phyloP scores from a whole-genome alignment of 139 green algal genomes.

The Yamagishiella unicocca region DNA sequence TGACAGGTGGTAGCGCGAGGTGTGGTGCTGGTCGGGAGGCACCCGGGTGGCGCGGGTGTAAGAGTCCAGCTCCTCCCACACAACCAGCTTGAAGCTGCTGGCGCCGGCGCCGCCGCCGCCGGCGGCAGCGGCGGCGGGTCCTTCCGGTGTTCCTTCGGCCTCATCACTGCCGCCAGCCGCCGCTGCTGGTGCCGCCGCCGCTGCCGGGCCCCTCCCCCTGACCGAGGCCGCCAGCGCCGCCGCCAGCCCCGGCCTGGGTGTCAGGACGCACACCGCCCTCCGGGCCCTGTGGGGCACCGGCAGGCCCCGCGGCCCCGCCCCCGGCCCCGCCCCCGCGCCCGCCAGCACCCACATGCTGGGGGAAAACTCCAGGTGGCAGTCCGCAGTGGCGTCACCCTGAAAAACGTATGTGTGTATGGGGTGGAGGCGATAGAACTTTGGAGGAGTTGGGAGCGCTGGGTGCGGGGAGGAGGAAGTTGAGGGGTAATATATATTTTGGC shows the following conservation, averaged over 20 bases:
- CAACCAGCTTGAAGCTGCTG: neutral
- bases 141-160: neutral
- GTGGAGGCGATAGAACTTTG: too few relatives aligned
- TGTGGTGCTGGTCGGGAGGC: too few relatives aligned
- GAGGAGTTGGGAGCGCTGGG: too few relatives aligned
- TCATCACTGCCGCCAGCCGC: neutral
- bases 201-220: too few relatives aligned
- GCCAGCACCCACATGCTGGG: neutral
- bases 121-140: neutral
- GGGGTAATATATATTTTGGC: too few relatives aligned
- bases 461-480: too few relatives aligned
- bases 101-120: neutral
- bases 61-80: slow-evolving; percentile 6
- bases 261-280: neutral
- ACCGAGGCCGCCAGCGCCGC: neutral
- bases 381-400: neutral
- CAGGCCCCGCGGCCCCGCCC: neutral
- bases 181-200: neutral
- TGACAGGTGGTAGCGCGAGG: too few relatives aligned
- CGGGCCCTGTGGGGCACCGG: neutral
- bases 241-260: neutral
- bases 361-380: neutral
- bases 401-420: too few relatives aligned
- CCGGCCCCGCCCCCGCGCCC: too few relatives aligned
- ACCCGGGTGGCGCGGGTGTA: neutral